Evolutionary conservation across 306 rosid species (phyloP), one percentile per base, ranked within the genome.

Genomic region (Cicer bijugum): DNA sequence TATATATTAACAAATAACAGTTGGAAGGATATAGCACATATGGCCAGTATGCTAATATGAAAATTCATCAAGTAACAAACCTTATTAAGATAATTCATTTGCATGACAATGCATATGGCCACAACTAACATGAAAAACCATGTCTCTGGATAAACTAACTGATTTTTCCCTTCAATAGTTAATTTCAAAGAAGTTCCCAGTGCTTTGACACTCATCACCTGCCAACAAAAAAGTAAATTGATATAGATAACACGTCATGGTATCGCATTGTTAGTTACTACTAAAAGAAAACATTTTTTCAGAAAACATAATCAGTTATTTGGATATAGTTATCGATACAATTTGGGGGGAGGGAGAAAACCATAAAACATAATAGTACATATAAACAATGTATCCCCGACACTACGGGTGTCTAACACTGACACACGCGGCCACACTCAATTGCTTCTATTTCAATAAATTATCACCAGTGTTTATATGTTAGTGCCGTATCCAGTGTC

Each of bases 121-220:
- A 92, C 96, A 64, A 92, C 85, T 77, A 92, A 77, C 94, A 88
- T 76, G 61, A 92, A 92, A 79, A 90, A 75, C 98, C 98, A 92
- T 1, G 96, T 88, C 67, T 92, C 88, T 2, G 94, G 84, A 59
- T 83, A 88, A 69, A 81, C 60, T 69, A 92, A 83, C 70, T 92
- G 98, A 79, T 88, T 92, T n/a, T 81, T 87, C 65, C 96, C 98
- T 85, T 88, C 92, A 80, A 92, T 88, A 62, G 94, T 92, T 77
- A 92, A 86, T 33, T 92, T 92, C 83, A 92, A 80, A 61, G 96
- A 88, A 71, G 91, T 92, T 71, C 98, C 98, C 47, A 92, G 85
- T 85, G 98, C 98, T 80, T 92, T 92, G 73, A 92, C 96, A 80
- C 98, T 90, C 98, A 92, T 90, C 74, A 92, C 98, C 98, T 92